Percentiles rank a stretch among this genome's conserved stretches.
phyloP scores from a whole-genome alignment of 169 alveolate species.

The Plasmodium knowlesi region DNA sequence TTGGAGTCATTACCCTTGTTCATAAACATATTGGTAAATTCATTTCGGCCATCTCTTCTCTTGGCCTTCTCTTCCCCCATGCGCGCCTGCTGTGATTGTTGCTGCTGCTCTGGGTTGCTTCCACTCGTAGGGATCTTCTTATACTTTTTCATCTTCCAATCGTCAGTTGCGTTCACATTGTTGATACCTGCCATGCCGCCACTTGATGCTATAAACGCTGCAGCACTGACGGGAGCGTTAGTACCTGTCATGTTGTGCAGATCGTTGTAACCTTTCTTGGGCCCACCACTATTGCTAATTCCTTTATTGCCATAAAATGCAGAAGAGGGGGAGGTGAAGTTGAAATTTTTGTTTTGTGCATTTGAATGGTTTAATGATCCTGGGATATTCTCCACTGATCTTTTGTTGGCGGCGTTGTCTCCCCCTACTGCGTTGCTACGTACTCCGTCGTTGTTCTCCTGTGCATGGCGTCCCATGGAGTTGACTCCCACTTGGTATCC shows the following conservation, averaged over 20 bases:
- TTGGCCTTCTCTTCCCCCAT: slow-evolving; percentile 30
- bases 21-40: background rate
- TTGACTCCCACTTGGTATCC: background rate
- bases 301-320: background rate
- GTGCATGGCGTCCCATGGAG: background rate
- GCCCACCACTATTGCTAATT: background rate
- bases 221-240: background rate
- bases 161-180: background rate
- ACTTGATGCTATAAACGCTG: background rate
- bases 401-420: background rate
- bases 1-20: slow-evolving; percentile 17
- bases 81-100: background rate
- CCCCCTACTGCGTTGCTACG: background rate
- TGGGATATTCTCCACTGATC: background rate
- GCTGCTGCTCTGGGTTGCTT: background rate
- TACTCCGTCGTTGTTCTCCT: background rate
- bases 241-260: background rate
- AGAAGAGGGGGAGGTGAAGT: background rate
- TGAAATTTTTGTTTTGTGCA: background rate
- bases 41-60: slow-evolving; percentile 18
- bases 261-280: background rate
- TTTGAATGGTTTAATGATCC: background rate
- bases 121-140: background rate
- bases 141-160: background rate
- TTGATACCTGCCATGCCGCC: background rate